phyloP scores from a whole-genome alignment of 1,139 yeast species.

The Kodamaea ohmeri region DNA sequence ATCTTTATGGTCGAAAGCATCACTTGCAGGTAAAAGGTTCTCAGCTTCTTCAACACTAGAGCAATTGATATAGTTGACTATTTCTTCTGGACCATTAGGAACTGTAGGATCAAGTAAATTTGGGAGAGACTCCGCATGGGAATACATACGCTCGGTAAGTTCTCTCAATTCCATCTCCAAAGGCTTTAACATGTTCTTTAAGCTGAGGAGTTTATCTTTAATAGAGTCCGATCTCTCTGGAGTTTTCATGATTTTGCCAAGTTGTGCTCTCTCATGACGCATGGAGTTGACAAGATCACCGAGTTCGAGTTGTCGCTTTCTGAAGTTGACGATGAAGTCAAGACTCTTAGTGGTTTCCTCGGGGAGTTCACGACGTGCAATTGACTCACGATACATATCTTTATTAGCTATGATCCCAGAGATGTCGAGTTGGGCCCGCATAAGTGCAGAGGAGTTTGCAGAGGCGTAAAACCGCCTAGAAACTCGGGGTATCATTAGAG shows the following conservation, averaged over 20 bases:
- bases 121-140: conserved; percentile 58
- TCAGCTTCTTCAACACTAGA: conserved; percentile 24
- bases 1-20: conserved; percentile 55
- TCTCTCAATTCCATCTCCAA: conserved; percentile 32
- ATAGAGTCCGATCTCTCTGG: conserved; percentile 17
- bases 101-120: conserved; percentile 59
- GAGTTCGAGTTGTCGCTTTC: conserved; percentile 25
- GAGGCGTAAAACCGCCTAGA: conserved; percentile 1
- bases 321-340: conserved; percentile 26
- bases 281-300: conserved; percentile 25
- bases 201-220: conserved; percentile 28
- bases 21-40: conserved; percentile 19
- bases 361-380: conserved; percentile 43
- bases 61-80: conserved; percentile 52
- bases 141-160: conserved; percentile 30
- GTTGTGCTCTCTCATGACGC: conserved; percentile 28
- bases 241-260: conserved; percentile 25
- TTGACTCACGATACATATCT: conserved; percentile 42
- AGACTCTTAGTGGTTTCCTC: conserved; percentile 29
- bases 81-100: conserved; percentile 35
- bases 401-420: conserved; percentile 42
- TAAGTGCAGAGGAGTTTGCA: conserved; percentile 24
- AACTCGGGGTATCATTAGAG: not conserved
- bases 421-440: conserved; percentile 49
- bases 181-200: conserved; percentile 35